These are phyloP conservation scores for Agrocybe pediades DNA, from an alignment of 768 basidiomycete species.

Conservation along the genomic window DNA sequence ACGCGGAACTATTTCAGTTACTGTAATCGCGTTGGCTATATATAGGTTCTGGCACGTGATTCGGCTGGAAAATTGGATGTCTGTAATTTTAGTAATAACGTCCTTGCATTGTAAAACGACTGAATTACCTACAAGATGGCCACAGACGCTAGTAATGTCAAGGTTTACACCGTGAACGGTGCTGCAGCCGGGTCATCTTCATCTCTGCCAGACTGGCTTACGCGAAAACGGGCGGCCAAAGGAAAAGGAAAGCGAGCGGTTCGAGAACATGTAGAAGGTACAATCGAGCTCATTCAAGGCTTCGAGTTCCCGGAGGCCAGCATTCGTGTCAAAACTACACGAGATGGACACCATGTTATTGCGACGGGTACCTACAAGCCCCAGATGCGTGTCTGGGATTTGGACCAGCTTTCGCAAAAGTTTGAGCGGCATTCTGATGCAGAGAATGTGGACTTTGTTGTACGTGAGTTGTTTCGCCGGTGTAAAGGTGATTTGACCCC, in stretches of 20 bases:
- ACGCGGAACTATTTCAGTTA: not conserved
- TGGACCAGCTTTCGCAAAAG: conserved; percentile 89
- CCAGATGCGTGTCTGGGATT: conserved; percentile 93
- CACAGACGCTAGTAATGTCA: conserved; percentile 31
- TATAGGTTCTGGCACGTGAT: not conserved
- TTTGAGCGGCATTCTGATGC: conserved; percentile 96
- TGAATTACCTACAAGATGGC: conserved; percentile 1
- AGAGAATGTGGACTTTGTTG: conserved; percentile 98
- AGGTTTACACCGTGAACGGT: conserved; percentile 96
- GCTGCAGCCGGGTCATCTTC: conserved; percentile 85
- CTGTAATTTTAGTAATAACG: not conserved
- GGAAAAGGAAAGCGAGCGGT: conserved; percentile 67
- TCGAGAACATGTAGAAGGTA: conserved; percentile 78
- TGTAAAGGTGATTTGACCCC: not conserved
- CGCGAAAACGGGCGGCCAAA: conserved; percentile 64
- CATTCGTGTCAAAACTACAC: conserved; percentile 86
- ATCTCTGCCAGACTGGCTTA: conserved; percentile 94
- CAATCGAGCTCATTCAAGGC: conserved; percentile 90
- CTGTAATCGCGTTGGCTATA: not conserved
- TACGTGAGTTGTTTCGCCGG: conserved; percentile 57
- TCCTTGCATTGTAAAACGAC: not conserved
- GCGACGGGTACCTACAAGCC: conserved; percentile 99
- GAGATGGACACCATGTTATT: conserved; percentile 89
- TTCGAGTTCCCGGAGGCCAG: conserved; percentile 98
- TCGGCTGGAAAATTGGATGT: not conserved